These are phyloP conservation scores for Eucalyptus microcorys DNA, from an alignment of 345 rosid species.

Conservation along the genomic window DNA sequence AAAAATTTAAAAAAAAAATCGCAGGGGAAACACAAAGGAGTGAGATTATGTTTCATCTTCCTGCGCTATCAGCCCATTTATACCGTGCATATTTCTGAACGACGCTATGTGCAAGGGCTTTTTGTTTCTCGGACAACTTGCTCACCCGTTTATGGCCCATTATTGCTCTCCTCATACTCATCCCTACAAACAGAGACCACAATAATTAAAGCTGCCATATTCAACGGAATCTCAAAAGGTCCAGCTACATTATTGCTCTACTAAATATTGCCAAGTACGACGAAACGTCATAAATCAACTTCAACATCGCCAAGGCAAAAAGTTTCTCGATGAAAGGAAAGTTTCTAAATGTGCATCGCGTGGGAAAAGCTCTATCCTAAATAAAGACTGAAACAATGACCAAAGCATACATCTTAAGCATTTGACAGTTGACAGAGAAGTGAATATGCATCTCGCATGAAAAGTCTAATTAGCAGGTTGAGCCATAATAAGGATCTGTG, in stretches of 20 bases:
- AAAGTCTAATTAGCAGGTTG: constrained; percentile 42
- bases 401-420: background rate
- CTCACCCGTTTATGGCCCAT: constrained; percentile 17
- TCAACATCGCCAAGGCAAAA: too few relatives aligned
- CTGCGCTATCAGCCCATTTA: background rate
- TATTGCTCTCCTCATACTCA: background rate
- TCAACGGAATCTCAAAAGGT: too few relatives aligned
- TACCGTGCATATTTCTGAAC: background rate
- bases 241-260: too few relatives aligned
- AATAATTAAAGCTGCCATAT: too few relatives aligned
- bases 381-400: background rate
- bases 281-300: too few relatives aligned
- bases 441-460: background rate
- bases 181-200: too few relatives aligned
- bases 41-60: background rate
- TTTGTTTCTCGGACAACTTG: constrained; percentile 48
- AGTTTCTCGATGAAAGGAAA: background rate
- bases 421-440: background rate
- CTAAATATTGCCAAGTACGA: too few relatives aligned
- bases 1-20: too few relatives aligned
- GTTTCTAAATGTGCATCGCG: background rate
- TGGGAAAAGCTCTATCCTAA: background rate
- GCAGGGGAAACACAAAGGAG: background rate
- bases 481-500: constrained; percentile 72
- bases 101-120: constrained; percentile 37